Percentiles rank a stretch among this genome's conserved stretches.
phyloP scores from a whole-genome alignment of 345 rosid species.

The Populus davidiana region DNA sequence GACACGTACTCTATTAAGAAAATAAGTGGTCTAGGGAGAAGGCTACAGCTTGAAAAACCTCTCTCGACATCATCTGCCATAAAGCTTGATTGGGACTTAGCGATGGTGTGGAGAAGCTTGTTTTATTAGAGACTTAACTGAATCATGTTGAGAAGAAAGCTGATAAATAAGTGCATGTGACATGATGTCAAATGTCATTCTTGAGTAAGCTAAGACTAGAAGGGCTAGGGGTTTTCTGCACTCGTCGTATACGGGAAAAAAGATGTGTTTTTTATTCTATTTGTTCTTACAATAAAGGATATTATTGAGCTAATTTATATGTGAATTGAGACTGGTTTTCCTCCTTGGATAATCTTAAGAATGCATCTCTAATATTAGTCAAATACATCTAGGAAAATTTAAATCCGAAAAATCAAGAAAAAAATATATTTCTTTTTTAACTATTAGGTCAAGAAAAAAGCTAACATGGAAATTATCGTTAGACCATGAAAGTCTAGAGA shows the following conservation, averaged over 20 bases:
- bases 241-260: neutral
- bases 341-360: too few species aligned
- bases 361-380: too few species aligned
- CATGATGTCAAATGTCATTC: neutral
- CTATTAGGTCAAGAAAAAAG: too few species aligned
- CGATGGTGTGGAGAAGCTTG: neutral
- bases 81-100: neutral
- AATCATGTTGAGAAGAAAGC: neutral
- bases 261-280: too few species aligned
- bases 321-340: too few species aligned
- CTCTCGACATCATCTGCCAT: neutral
- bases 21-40: neutral
- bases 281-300: too few species aligned
- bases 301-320: too few species aligned
- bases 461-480: neutral
- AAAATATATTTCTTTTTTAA: too few species aligned
- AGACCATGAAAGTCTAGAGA: too few species aligned
- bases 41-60: neutral
- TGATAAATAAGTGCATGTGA: neutral
- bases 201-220: neutral
- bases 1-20: too few species aligned
- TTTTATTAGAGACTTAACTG: neutral
- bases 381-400: too few species aligned
- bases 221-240: neutral
- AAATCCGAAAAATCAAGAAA: too few species aligned